phyloP scores from a whole-genome alignment of 768 basidiomycete species.

The Pulveroboletus sp. region DNA sequence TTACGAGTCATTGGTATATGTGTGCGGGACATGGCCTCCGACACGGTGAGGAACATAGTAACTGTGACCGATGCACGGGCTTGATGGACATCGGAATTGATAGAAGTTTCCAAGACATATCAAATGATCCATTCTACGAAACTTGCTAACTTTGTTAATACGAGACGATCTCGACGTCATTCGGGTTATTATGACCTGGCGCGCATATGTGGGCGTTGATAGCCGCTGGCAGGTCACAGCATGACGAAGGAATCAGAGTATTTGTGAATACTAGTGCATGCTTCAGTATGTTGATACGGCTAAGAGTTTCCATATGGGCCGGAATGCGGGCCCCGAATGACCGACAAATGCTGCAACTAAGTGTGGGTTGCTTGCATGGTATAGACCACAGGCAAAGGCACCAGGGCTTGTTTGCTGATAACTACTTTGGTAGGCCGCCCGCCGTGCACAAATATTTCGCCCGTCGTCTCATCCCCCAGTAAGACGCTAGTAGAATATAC shows the following conservation, averaged over 20 bases:
- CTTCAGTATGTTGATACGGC: neutral
- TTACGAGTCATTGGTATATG: no score
- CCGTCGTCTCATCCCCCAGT: neutral
- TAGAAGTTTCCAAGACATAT: neutral
- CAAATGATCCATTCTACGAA: neutral
- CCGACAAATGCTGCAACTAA: neutral
- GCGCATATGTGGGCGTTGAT: no score
- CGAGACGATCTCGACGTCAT: constrained; percentile 6
- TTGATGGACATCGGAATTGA: no score
- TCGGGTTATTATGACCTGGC: no score
- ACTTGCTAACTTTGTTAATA: no score
- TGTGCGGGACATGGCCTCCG: no score
- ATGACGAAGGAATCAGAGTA: neutral
- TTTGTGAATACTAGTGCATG: neutral
- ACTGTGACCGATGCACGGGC: no score
- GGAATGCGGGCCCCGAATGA: neutral
- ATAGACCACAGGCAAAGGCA: neutral
- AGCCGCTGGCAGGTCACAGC: neutral
- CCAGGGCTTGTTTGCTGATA: neutral
- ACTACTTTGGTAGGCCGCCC: neutral
- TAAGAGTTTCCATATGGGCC: neutral
- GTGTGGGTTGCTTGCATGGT: neutral
- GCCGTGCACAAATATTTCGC: no score
- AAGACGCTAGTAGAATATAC: neutral
- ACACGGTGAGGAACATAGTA: no score